Base-by-base conservation (phyloP, 108 stramenopile species). In the Cyclostephanos tholiformis region DNA sequence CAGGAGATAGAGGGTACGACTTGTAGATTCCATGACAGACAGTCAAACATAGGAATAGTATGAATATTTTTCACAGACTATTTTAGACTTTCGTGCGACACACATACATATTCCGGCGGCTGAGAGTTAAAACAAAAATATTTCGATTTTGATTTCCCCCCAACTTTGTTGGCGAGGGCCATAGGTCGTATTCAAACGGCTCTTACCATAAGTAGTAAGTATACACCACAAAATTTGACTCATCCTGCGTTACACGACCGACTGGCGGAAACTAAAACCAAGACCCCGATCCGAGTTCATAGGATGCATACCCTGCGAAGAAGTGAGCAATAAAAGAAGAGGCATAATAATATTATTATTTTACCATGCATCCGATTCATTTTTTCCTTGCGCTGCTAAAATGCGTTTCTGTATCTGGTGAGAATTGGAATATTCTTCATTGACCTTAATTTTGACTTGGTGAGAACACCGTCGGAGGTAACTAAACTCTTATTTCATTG, bases 311-410 rank as follows among this genome's bases (percentile, higher is more conserved):
- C 27, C 6, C 4, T 27, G 2, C 26, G 29, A 4, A 19, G 13
- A 30, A 6, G 32, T 4, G 32, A 4, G 32, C 32, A 29, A 58
- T 4, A 30, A 58, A 30, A 27, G 57, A n/a, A 1, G 29, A 30
- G 29, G 9, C 6, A 58, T 14, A 27, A 16, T 12, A 22, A 25
- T 2, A 14, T 30, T 29, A 9, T 13, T 27, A 17, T 35, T 14
- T 20, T 1, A 17, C 27, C 57, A 62, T 62, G 61, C 20, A 20
- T 43, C 61, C 61, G 9, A 30, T 62, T 43, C 61, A n/a, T 22
- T 62, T 4, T 6, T 62, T 62, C 30, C 17, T 62, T 20, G 36
- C 30, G 20, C 61, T 62, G 17, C 36, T 62, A n/a, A 62, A 39
- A 62, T 62, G 61, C 61, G 17, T 41, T 17, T 0, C 41, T 19